Evolutionary conservation across 352 stramenopile genomes (phyloP).

Genomic region (Phytophthora capsici): DNA sequence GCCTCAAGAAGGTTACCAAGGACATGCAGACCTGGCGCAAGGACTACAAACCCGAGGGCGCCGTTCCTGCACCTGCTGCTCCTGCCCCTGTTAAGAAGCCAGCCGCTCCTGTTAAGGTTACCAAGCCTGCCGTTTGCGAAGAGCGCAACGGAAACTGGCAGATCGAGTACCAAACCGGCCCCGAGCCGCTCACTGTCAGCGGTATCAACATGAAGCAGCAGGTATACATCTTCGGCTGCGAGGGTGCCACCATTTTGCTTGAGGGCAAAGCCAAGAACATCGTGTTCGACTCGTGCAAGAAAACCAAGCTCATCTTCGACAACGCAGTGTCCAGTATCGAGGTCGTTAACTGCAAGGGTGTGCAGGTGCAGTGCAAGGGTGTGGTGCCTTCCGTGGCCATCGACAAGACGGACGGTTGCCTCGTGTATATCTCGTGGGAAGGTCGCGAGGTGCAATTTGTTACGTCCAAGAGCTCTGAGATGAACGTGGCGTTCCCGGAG

Average conservation of each 20-base stretch:
- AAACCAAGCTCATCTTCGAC: constrained; percentile 96
- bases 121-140: constrained; percentile 74
- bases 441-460: constrained; percentile 90
- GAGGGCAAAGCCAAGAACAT: constrained; percentile 98
- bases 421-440: constrained; percentile 96
- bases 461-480: constrained; percentile 97
- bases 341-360: constrained; percentile 98
- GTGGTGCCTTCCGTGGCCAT: constrained; percentile 96
- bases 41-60: constrained; percentile 87
- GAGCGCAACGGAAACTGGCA: constrained; percentile 96
- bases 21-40: constrained; percentile 98
- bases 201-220: constrained; percentile 96
- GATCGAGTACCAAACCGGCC: constrained; percentile 94
- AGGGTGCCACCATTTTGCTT: constrained; percentile 94
- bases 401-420: constrained; percentile 98
- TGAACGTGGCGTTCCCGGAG: constrained; percentile 96
- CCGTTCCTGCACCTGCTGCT: constrained; percentile 27
- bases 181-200: constrained; percentile 85
- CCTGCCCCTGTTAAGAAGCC: constrained; percentile 33
- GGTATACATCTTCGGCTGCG: constrained; percentile 97
- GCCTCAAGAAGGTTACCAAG: constrained; percentile 96
- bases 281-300: constrained; percentile 95
- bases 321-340: constrained; percentile 96
- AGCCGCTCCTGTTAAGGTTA: constrained; percentile 44
- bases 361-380: constrained; percentile 95